These are phyloP conservation scores for Endotrypanum monterogeii DNA, from an alignment of 208 protist species.

Conservation along the genomic window DNA sequence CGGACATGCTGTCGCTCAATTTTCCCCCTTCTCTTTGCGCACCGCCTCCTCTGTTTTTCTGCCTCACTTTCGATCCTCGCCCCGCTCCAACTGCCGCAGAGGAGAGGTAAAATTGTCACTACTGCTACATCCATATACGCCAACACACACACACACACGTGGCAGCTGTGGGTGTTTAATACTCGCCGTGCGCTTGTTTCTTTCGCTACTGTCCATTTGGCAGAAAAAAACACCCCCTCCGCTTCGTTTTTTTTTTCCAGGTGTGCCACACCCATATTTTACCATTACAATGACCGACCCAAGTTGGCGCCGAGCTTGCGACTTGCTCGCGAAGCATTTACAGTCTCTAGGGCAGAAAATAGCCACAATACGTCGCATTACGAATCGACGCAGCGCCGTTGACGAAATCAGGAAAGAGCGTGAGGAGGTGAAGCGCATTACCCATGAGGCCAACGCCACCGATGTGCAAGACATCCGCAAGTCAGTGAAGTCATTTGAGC, in stretches of 20 bases:
- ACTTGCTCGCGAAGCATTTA: slow-evolving; percentile 57
- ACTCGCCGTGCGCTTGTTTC: not conserved
- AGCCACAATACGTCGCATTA: slow-evolving; percentile 65
- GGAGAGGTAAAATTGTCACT: no score
- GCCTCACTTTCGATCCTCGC: no score
- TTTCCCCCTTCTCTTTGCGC: no score
- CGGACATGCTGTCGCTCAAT: no score
- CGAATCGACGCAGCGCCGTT: slow-evolving; percentile 67
- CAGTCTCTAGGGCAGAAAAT: slow-evolving; percentile 69
- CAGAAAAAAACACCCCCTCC: no score
- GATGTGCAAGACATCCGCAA: slow-evolving; percentile 82
- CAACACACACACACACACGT: no score
- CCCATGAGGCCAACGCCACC: slow-evolving; percentile 45
- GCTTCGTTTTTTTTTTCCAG: not conserved
- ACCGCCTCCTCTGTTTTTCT: no score
- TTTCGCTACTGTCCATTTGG: not conserved
- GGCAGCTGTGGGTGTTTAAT: no score
- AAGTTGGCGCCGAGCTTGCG: slow-evolving; percentile 75
- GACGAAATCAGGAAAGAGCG: slow-evolving; percentile 75
- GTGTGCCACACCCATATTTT: not conserved
- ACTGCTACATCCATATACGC: no score
- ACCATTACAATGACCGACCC: slow-evolving; percentile 19
- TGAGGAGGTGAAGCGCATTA: slow-evolving; percentile 71
- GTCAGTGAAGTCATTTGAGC: slow-evolving; percentile 64
- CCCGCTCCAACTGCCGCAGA: no score